phyloP scores from a whole-genome alignment of 495 filamentous ascomycete genomes.

The Tuber magnatum region DNA sequence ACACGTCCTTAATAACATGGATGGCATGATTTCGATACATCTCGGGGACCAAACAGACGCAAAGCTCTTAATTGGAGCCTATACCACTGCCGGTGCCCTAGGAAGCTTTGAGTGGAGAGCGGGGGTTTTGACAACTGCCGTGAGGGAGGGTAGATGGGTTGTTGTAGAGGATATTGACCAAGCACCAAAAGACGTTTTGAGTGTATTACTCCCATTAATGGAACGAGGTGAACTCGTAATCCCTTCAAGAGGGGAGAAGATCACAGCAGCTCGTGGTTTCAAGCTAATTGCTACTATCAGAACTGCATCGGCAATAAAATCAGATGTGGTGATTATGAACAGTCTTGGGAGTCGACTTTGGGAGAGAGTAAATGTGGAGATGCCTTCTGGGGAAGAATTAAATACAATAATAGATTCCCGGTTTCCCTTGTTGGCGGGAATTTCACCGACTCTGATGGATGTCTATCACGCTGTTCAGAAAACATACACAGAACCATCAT shows the following conservation, averaged over 20 bases:
- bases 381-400: conserved; percentile 64
- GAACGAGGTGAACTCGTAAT: conserved; percentile 81
- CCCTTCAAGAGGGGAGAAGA: conserved; percentile 73
- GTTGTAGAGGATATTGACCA: conserved; percentile 94
- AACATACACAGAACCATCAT: conserved; percentile 48
- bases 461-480: conserved; percentile 64
- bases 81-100: conserved; percentile 72
- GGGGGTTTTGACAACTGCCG: conserved; percentile 89
- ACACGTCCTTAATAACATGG: conserved; percentile 60
- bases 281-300: conserved; percentile 85
- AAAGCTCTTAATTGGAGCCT: conserved; percentile 87
- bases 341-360: conserved; percentile 77
- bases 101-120: conserved; percentile 87
- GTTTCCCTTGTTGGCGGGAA: conserved; percentile 61
- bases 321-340: conserved; percentile 46
- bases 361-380: conserved; percentile 62
- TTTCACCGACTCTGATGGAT: conserved; percentile 62
- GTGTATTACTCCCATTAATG: conserved; percentile 80
- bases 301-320: conserved; percentile 46
- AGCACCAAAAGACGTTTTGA: conserved; percentile 90
- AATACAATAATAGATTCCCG: conserved; percentile 60
- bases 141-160: conserved; percentile 89
- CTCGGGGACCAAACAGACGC: conserved; percentile 96
- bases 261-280: conserved; percentile 75
- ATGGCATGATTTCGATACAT: conserved; percentile 80